These are phyloP conservation scores for Colletotrichum siamense DNA, from an alignment of 2,329 filamentous ascomycete species.

Conservation along the genomic window DNA sequence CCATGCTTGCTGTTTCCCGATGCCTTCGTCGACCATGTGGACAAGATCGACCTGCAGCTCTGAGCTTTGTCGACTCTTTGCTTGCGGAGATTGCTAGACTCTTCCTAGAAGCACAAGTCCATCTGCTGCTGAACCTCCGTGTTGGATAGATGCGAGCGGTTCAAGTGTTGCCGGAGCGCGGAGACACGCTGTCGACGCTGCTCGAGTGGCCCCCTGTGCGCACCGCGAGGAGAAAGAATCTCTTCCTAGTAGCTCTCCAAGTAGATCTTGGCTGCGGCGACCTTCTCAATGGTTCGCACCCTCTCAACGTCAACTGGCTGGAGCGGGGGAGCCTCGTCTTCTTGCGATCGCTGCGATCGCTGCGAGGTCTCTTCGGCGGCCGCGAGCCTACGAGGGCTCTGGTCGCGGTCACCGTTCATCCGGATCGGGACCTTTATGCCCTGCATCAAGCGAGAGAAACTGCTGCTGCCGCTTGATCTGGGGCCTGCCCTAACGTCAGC, in stretches of 20 bases:
- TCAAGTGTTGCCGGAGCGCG: slow-evolving; percentile 69
- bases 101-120: slow-evolving; percentile 56
- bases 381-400: background rate
- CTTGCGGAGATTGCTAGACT: slow-evolving; percentile 52
- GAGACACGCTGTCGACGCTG: slow-evolving; percentile 65
- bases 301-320: background rate
- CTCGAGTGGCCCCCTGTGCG: slow-evolving; percentile 55
- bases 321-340: background rate
- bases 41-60: background rate
- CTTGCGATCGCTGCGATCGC: background rate
- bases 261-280: slow-evolving; percentile 82
- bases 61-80: slow-evolving; percentile 5
- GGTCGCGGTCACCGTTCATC: background rate
- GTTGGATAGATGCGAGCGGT: slow-evolving; percentile 39
- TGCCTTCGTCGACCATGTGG: background rate
- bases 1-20: background rate
- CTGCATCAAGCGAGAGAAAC: background rate
- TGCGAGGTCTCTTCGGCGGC: background rate
- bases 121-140: slow-evolving; percentile 51
- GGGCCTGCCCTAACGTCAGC: background rate
- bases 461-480: background rate
- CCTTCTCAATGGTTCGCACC: slow-evolving; percentile 73
- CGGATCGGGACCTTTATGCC: background rate
- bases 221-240: slow-evolving; percentile 52
- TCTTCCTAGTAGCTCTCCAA: slow-evolving; percentile 85